These are phyloP conservation scores for Penicillium sp. DNA, from an alignment of 2,329 filamentous ascomycete species.

Conservation along the genomic window DNA sequence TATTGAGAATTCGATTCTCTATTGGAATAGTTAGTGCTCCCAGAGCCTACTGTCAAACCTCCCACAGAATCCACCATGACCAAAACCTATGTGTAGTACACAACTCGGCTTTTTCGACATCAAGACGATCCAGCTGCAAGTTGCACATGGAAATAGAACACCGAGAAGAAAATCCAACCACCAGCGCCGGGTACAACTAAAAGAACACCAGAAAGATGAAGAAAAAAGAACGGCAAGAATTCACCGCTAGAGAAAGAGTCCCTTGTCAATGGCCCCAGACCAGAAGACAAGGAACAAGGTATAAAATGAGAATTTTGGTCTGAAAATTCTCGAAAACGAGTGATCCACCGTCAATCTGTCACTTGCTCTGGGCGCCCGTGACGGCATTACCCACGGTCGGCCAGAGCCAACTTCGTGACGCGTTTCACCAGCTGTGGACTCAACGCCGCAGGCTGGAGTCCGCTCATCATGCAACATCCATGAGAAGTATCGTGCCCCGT, in stretches of 20 bases:
- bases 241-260: constrained; percentile 9
- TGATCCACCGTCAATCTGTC: neutral
- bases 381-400: constrained; percentile 7
- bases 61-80: constrained; percentile 6
- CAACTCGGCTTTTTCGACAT: constrained; percentile 14
- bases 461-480: constrained; percentile 15
- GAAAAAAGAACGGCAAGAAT: constrained; percentile 13
- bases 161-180: constrained; percentile 28
- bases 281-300: constrained; percentile 2
- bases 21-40: constrained; percentile 15
- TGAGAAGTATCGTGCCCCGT: constrained; percentile 22
- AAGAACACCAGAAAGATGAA: constrained; percentile 14
- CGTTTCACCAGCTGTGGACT: constrained; percentile 11
- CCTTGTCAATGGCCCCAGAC: constrained; percentile 1
- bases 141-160: constrained; percentile 21
- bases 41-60: constrained; percentile 24
- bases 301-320: constrained; percentile 4
- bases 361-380: neutral
- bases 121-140: constrained; percentile 13
- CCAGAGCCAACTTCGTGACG: constrained; percentile 3
- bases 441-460: neutral
- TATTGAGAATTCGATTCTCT: constrained; percentile 2
- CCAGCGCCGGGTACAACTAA: constrained; percentile 31
- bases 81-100: constrained; percentile 18
- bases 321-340: constrained; percentile 5